phyloP scores from a whole-genome alignment of 2,329 filamentous ascomycete species.

The Colletotrichum liaoningense region DNA sequence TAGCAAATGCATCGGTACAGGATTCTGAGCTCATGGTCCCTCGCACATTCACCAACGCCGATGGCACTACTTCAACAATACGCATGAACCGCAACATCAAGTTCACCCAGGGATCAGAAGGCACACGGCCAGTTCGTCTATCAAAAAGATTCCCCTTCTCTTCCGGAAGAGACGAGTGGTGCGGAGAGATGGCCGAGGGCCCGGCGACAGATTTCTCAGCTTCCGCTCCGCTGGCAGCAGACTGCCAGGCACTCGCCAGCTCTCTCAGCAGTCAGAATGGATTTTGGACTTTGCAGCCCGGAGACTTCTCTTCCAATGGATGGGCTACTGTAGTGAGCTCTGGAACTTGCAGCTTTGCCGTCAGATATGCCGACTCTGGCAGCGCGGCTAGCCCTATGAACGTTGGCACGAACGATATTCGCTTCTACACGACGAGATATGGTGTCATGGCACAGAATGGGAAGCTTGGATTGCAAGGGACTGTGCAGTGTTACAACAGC shows the following conservation, averaged over 20 bases:
- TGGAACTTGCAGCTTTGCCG: conserved; percentile 34
- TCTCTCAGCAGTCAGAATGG: conserved; percentile 11
- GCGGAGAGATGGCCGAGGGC: conserved; percentile 29
- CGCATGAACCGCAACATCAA: conserved; percentile 6
- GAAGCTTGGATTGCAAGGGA: conserved; percentile 26
- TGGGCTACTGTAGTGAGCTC: conserved; percentile 28
- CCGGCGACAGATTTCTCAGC: conserved; percentile 22
- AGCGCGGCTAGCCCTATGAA: conserved; percentile 7
- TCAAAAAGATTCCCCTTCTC: conserved; percentile 21
- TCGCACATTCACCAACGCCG: not conserved
- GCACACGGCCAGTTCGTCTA: conserved; percentile 11
- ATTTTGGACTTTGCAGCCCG: conserved; percentile 26
- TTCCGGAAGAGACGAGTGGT: conserved; percentile 34
- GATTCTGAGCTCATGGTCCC: not conserved
- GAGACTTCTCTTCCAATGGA: conserved; percentile 23
- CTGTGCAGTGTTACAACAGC: conserved; percentile 28
- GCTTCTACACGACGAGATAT: conserved; percentile 30
- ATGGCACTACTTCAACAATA: conserved; percentile 3
- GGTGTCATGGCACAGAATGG: conserved; percentile 14
- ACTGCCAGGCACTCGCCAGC: conserved; percentile 21
- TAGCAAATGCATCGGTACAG: not conserved
- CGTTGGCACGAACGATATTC: conserved; percentile 35
- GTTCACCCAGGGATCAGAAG: conserved; percentile 15
- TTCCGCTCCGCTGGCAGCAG: conserved; percentile 25
- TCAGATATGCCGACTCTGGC: conserved; percentile 9